Conservation (phyloP, 345 rosid species). For the Sapria himalayana region DNA sequence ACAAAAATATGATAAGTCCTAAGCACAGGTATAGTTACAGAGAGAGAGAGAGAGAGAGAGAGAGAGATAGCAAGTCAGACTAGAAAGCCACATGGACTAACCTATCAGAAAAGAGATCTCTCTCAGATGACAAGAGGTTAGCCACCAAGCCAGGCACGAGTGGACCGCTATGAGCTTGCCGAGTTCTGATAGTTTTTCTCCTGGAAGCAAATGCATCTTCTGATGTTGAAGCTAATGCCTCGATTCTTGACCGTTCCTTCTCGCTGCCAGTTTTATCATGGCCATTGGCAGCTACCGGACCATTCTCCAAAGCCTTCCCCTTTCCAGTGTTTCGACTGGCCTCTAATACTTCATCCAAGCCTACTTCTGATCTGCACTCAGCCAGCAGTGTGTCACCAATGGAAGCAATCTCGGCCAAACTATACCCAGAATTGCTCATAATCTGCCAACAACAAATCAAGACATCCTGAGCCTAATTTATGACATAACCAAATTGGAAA, state of each 20-base stretch:
- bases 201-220: slow-evolving; percentile 29
- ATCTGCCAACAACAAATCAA: slow-evolving; percentile 18
- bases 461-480: not conserved
- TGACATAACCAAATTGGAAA: slow-evolving; percentile 2
- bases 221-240: slow-evolving; percentile 24
- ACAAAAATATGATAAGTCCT: no score
- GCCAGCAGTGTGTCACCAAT: slow-evolving; percentile 14
- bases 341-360: slow-evolving; percentile 14
- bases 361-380: slow-evolving; percentile 14
- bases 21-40: no score
- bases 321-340: slow-evolving; percentile 21
- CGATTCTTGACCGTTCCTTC: slow-evolving; percentile 27
- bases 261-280: slow-evolving; percentile 18
- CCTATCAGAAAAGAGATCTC: slow-evolving; percentile 38
- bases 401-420: slow-evolving; percentile 14
- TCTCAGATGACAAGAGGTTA: slow-evolving; percentile 41
- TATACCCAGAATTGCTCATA: slow-evolving; percentile 9
- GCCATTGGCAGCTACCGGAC: slow-evolving; percentile 16
- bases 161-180: slow-evolving; percentile 84
- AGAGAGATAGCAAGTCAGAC: no score
- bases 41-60: no score
- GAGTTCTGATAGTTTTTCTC: slow-evolving; percentile 28
- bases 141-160: slow-evolving; percentile 39
- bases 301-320: slow-evolving; percentile 32
- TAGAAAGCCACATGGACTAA: no score